These are phyloP conservation scores for Paraconiothyrium sp. DNA, from an alignment of 2,329 filamentous ascomycete species.

Conservation along the genomic window DNA sequence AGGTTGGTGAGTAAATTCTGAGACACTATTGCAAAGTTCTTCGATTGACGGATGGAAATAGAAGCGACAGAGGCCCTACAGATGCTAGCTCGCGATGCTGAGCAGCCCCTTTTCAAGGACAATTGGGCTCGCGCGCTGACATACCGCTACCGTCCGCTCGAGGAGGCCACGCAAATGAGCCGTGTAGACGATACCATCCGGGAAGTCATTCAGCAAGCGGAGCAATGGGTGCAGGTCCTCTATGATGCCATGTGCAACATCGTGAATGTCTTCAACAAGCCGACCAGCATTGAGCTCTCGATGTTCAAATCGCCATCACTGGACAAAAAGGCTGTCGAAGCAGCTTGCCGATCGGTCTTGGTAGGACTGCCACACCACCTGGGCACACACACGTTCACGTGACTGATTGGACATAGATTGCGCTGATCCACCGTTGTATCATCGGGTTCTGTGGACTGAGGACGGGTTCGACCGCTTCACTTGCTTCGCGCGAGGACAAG, in stretches of 20 bases:
- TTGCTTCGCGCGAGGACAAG: conserved; percentile 13
- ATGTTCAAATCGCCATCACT: conserved; percentile 15
- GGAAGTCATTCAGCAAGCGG: conserved; percentile 10
- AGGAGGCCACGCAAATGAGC: not conserved
- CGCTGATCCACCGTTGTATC: conserved; percentile 16
- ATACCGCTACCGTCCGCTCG: conserved; percentile 13
- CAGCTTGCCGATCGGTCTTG: conserved; percentile 15
- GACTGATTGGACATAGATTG: not conserved
- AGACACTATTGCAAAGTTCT: not conserved
- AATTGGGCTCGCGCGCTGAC: conserved; percentile 12
- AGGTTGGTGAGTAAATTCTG: not conserved
- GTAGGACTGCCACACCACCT: not conserved
- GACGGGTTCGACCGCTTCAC: not conserved
- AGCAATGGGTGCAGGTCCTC: conserved; percentile 5
- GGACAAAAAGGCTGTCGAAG: conserved; percentile 16
- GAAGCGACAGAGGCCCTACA: conserved; percentile 5
- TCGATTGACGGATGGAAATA: not conserved
- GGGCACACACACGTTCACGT: no score
- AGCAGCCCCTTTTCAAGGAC: conserved; percentile 8
- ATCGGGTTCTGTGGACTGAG: conserved; percentile 13
- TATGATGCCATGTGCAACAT: conserved; percentile 13
- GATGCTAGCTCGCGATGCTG: not conserved
- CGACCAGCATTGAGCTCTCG: conserved; percentile 9
- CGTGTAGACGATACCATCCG: conserved; percentile 8
- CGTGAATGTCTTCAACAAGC: conserved; percentile 6